Percentiles rank a stretch among this genome's conserved stretches.
Conservation (phyloP, 2,329 filamentous ascomycete genomes). For the Polytolypa hystricis region DNA sequence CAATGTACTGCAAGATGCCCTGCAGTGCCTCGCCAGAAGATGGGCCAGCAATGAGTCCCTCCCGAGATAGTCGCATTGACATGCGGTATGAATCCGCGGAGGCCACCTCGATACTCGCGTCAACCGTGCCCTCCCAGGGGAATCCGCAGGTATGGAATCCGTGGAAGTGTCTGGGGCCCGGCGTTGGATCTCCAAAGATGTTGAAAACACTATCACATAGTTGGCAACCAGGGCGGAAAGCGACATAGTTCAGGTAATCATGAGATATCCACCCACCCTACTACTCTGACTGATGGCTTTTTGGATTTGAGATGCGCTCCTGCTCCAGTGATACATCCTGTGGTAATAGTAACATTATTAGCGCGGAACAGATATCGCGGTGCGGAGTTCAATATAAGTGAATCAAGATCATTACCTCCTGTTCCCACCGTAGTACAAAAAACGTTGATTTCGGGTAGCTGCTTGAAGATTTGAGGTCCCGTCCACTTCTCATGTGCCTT, state of each 20-base stretch:
- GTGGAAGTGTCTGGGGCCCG: conserved; percentile 47
- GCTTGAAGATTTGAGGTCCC: conserved; percentile 46
- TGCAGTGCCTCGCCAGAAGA: conserved; percentile 50
- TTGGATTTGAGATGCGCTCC: conserved; percentile 39
- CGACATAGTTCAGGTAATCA: conserved; percentile 14
- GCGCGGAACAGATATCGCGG: too few relatives aligned
- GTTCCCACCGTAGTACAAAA: conserved; percentile 50
- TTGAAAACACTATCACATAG: conserved; percentile 42
- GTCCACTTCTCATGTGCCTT: conserved; percentile 50
- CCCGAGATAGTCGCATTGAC: conserved; percentile 44
- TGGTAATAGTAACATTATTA: not conserved
- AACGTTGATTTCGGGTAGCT: conserved; percentile 46
- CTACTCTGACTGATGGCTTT: conserved; percentile 38
- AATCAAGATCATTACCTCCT: too few relatives aligned
- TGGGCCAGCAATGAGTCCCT: conserved; percentile 50
- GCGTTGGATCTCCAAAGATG: conserved; percentile 45
- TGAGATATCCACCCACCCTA: conserved; percentile 4
- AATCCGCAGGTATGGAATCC: conserved; percentile 43
- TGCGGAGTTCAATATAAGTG: too few relatives aligned
- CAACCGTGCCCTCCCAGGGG: conserved; percentile 47
- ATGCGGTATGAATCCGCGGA: conserved; percentile 43
- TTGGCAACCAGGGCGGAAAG: too few relatives aligned
- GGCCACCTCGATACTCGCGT: conserved; percentile 46
- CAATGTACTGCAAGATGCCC: conserved; percentile 41
- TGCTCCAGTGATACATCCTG: conserved; percentile 39